These are phyloP conservation scores for Alisma plantagoaquatica DNA, from an alignment of 106 monocot genomes.

Conservation along the genomic window DNA sequence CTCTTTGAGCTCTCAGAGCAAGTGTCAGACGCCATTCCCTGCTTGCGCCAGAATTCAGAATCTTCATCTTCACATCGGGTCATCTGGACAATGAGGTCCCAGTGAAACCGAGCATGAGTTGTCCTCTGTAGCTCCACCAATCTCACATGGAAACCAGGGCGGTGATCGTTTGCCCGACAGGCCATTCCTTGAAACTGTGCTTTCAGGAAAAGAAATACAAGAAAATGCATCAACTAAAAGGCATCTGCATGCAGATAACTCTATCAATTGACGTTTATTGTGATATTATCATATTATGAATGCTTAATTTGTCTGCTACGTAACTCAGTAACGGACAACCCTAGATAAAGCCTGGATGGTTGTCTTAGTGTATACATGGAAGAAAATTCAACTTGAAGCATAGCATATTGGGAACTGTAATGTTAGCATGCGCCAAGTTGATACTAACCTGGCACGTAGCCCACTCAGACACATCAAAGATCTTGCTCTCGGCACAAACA, in stretches of 20 bases:
- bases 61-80: constrained; percentile 50
- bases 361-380: no score
- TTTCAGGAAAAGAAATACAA: no score
- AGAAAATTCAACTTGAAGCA: no score
- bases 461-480: no score
- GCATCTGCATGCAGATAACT: not conserved
- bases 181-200: constrained; percentile 49
- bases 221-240: not conserved
- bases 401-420: no score
- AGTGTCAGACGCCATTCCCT: constrained; percentile 63
- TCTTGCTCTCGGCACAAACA: no score
- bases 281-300: no score
- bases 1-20: constrained; percentile 77
- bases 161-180: constrained; percentile 69
- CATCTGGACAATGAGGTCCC: constrained; percentile 71
- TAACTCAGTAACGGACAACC: no score
- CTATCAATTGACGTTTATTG: no score
- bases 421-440: no score
- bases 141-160: constrained; percentile 73
- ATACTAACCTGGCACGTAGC: no score
- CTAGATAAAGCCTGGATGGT: not conserved
- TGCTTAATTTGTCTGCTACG: not conserved
- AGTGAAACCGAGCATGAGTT: constrained; percentile 40
- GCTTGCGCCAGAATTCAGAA: constrained; percentile 80
- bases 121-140: constrained; percentile 56